A percentile compares a stretch with the other conserved stretches of the same genome.
phyloP scores from a whole-genome alignment of 2,329 filamentous ascomycete species.

The Aspergillus uvarum region DNA sequence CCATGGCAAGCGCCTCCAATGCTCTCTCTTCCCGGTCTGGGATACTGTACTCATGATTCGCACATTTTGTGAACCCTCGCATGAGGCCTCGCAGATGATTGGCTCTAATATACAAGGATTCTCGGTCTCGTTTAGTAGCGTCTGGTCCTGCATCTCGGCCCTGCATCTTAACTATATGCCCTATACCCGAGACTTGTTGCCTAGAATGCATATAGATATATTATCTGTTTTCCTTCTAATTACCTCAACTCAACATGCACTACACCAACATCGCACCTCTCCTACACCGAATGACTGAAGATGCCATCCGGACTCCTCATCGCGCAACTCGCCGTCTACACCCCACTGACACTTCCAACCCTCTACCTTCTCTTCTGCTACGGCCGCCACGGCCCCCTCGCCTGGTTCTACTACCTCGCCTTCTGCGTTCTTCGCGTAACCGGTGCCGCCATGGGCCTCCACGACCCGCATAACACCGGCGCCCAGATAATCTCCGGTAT shows the following conservation, averaged over 20 bases:
- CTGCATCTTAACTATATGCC: neutral
- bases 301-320: too few species aligned
- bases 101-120: neutral
- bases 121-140: neutral
- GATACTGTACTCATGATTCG: too few species aligned
- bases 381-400: constrained; percentile 1
- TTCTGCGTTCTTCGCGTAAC: constrained; percentile 9
- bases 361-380: neutral
- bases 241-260: too few species aligned
- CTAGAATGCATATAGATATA: too few species aligned
- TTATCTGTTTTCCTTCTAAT: too few species aligned
- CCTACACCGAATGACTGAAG: too few species aligned
- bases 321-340: neutral
- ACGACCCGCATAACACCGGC: neutral
- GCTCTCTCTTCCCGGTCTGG: too few species aligned
- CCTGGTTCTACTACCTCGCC: constrained; percentile 7
- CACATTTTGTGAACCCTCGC: too few species aligned
- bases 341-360: neutral
- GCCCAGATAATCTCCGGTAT: neutral
- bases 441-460: constrained; percentile 6
- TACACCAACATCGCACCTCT: too few species aligned
- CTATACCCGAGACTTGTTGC: too few species aligned
- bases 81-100: too few species aligned
- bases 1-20: too few species aligned
- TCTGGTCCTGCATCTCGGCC: neutral